Conservation (phyloP, 2,329 filamentous ascomycete species). For the Aspergillus texensis region DNA sequence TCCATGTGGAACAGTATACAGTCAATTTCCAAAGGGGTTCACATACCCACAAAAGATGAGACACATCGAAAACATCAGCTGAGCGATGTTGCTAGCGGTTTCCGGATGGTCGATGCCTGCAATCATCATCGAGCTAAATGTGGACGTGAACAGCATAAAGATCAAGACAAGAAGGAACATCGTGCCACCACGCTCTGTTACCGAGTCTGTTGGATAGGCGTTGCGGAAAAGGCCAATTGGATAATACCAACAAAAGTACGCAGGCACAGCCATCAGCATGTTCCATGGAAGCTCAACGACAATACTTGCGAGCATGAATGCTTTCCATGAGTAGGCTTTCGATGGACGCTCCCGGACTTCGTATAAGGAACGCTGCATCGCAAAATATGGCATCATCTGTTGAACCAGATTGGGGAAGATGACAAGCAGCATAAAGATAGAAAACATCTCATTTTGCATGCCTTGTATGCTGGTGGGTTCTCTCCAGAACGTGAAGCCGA, state of each 20-base stretch:
- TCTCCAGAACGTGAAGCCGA: constrained; percentile 79
- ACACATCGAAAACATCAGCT: constrained; percentile 59
- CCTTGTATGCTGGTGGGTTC: constrained; percentile 74
- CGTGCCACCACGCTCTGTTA: constrained; percentile 59
- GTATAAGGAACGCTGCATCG: constrained; percentile 58
- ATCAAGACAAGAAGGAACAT: constrained; percentile 66
- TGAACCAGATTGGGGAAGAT: constrained; percentile 65
- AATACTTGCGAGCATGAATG: constrained; percentile 69
- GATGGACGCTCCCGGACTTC: constrained; percentile 61
- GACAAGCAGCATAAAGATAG: constrained; percentile 79
- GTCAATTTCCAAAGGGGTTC: background rate
- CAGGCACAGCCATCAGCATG: constrained; percentile 59
- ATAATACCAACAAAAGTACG: constrained; percentile 69
- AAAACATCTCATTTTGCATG: constrained; percentile 87
- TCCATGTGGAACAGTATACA: background rate
- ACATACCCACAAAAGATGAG: constrained; percentile 57
- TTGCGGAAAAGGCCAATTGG: constrained; percentile 52
- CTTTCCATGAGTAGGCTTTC: constrained; percentile 73
- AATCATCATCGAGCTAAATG: constrained; percentile 73
- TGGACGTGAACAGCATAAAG: constrained; percentile 69
- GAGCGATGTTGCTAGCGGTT: constrained; percentile 64
- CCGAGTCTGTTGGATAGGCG: constrained; percentile 34
- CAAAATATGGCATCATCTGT: constrained; percentile 59
- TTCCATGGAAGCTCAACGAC: constrained; percentile 68
- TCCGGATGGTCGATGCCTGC: constrained; percentile 68